These are phyloP conservation scores for Beauveria brongniartii DNA, from an alignment of 2,329 filamentous ascomycete species.

Conservation along the genomic window DNA sequence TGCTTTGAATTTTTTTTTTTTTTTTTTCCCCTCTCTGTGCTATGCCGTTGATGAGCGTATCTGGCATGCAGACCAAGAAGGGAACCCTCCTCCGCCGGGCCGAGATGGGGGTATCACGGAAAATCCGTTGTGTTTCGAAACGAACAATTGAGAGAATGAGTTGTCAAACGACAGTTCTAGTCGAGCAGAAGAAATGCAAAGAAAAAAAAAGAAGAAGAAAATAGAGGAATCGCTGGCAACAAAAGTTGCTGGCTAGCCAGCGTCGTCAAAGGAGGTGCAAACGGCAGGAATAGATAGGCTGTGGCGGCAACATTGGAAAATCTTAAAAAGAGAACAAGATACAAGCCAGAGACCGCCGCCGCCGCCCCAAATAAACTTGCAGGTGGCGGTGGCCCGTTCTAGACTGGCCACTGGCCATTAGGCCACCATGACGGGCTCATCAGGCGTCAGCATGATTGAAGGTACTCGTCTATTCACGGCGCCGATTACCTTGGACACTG, in stretches of 20 bases:
- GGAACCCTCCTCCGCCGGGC: background rate
- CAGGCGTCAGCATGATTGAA: background rate
- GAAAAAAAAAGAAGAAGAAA: background rate
- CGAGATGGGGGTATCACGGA: background rate
- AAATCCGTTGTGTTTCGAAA: background rate
- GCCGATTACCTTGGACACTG: background rate
- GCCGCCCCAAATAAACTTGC: background rate
- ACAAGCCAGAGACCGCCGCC: background rate
- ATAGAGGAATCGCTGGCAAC: background rate
- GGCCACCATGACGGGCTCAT: conserved; percentile 1
- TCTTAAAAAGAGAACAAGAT: background rate
- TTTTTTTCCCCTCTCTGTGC: background rate
- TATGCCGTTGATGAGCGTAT: background rate
- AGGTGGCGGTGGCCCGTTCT: background rate
- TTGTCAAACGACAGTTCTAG: no score
- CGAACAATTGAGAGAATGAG: no score
- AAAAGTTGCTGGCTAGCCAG: background rate
- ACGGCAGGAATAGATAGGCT: background rate
- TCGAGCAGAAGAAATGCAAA: no score
- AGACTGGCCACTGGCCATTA: background rate
- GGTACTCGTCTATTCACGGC: background rate
- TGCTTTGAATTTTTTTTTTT: background rate
- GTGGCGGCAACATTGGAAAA: background rate
- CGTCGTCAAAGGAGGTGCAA: background rate
- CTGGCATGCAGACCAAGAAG: background rate